Conservation (phyloP, 208 protist genomes). For the Acanthamoeba sp. region DNA sequence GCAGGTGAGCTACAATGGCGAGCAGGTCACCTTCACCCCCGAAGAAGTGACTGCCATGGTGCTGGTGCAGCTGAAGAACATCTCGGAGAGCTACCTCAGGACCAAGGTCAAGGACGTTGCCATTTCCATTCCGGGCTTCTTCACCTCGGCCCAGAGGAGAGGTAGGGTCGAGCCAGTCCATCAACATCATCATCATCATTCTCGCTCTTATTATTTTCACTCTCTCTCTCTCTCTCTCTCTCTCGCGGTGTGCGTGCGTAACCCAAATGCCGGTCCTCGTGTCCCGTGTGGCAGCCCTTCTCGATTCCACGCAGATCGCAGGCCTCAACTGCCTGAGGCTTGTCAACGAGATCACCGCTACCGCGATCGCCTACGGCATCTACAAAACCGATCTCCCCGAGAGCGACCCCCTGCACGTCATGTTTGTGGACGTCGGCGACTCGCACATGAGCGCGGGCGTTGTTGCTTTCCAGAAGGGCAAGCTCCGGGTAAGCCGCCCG, state of each 20-base stretch:
- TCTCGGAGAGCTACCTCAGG: slow-evolving; percentile 73
- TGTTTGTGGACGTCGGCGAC: slow-evolving; percentile 87
- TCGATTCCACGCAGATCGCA: slow-evolving; percentile 86
- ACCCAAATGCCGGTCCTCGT: not conserved
- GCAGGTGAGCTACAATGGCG: slow-evolving; percentile 63
- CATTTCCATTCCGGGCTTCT: slow-evolving; percentile 73
- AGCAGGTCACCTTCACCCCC: slow-evolving; percentile 70
- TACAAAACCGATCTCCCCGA: slow-evolving; percentile 84
- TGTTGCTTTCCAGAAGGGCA: slow-evolving; percentile 85
- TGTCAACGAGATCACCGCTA: slow-evolving; percentile 84
- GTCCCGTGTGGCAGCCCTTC: slow-evolving; percentile 82
- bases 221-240: too few relatives aligned
- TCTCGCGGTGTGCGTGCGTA: too few relatives aligned
- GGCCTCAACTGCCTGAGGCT: slow-evolving; percentile 86
- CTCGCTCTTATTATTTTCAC: too few relatives aligned
- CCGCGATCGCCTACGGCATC: slow-evolving; percentile 75
- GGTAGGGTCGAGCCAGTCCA: too few relatives aligned
- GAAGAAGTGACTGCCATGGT: slow-evolving; percentile 86
- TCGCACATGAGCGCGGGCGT: slow-evolving; percentile 78
- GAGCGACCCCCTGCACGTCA: slow-evolving; percentile 76
- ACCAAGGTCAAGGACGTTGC: slow-evolving; percentile 77
- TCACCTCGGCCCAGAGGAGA: slow-evolving; percentile 48
- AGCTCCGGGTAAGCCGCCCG: slow-evolving; percentile 78
- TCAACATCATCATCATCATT: too few relatives aligned
- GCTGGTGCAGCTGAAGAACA: slow-evolving; percentile 82